Evolutionary conservation across 345 rosid species (phyloP).

Genomic region (Melaleuca quinquenervia): DNA sequence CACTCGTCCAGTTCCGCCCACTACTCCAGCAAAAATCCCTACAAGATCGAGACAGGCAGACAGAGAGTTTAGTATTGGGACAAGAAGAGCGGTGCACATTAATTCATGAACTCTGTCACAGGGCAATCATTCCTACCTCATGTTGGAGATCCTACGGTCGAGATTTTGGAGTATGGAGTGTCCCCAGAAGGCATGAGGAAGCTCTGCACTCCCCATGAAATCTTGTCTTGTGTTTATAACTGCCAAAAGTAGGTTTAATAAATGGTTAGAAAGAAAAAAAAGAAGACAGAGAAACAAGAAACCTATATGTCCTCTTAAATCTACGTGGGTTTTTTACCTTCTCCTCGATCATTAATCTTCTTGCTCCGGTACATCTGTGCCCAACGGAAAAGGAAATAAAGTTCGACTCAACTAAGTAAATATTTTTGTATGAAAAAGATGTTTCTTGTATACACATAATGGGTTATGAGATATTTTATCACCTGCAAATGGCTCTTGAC

Average conservation of each 20-base stretch:
- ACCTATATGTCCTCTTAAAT: not conserved
- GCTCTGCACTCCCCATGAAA: not conserved
- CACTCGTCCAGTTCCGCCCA: not conserved
- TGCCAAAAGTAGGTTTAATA: not conserved
- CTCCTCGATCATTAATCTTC: conserved; percentile 32
- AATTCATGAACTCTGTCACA: not conserved
- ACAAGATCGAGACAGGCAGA: not conserved
- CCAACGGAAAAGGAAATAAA: not conserved
- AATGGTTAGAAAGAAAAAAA: not conserved
- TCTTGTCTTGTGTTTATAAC: conserved; percentile 12
- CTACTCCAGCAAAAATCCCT: not conserved
- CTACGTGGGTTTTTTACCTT: conserved; percentile 13
- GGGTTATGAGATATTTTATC: not conserved
- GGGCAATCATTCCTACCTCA: conserved; percentile 10
- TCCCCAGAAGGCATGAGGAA: conserved; percentile 14
- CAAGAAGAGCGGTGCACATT: not conserved
- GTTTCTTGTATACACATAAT: not conserved
- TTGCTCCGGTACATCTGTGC: conserved; percentile 45
- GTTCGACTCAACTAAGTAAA: not conserved
- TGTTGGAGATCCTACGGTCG: conserved; percentile 6
- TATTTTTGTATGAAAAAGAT: not conserved
- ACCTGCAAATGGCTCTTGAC: conserved; percentile 55
- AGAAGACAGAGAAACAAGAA: not conserved
- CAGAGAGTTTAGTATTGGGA: not conserved
- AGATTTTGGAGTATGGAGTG: conserved; percentile 10